A percentile compares a stretch with the other conserved stretches of the same genome.
phyloP scores from a whole-genome alignment of 164 flowering plant species.

The Magnolia officinalis region DNA sequence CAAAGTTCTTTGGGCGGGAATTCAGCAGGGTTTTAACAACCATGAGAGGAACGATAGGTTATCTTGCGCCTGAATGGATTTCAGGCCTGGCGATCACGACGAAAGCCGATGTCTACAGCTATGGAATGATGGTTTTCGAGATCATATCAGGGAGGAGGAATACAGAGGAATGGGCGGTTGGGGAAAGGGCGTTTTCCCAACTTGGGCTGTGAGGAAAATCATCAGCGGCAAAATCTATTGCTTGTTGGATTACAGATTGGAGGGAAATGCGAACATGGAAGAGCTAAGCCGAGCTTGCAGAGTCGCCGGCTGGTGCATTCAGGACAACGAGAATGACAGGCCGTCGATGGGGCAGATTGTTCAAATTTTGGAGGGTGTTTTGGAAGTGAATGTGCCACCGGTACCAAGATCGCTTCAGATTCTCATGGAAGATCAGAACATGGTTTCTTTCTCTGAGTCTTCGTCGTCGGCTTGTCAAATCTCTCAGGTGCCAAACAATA shows the following conservation, averaged over 20 bases:
- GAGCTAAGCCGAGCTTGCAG: constrained; percentile 25
- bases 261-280: constrained; percentile 20
- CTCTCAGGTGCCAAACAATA: not conserved
- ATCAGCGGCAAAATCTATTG: constrained; percentile 12
- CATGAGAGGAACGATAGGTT: constrained; percentile 40
- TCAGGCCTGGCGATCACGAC: constrained; percentile 33
- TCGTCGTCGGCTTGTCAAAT: not conserved
- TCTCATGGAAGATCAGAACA: constrained; percentile 13
- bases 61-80: constrained; percentile 45
- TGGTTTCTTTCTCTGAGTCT: not conserved
- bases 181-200: constrained; percentile 22
- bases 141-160: constrained; percentile 35
- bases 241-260: constrained; percentile 23
- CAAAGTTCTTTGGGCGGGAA: constrained; percentile 33
- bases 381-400: constrained; percentile 32
- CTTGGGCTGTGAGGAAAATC: constrained; percentile 25
- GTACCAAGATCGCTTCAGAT: constrained; percentile 28
- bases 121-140: constrained; percentile 38
- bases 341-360: constrained; percentile 42
- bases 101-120: constrained; percentile 41
- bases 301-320: constrained; percentile 38
- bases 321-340: constrained; percentile 30
- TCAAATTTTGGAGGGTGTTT: constrained; percentile 34
- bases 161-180: constrained; percentile 16
- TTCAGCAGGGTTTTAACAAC: constrained; percentile 38